Evolutionary conservation across 2,329 filamentous ascomycete species (phyloP).

Genomic region (Graphiopsis chlorocephala): DNA sequence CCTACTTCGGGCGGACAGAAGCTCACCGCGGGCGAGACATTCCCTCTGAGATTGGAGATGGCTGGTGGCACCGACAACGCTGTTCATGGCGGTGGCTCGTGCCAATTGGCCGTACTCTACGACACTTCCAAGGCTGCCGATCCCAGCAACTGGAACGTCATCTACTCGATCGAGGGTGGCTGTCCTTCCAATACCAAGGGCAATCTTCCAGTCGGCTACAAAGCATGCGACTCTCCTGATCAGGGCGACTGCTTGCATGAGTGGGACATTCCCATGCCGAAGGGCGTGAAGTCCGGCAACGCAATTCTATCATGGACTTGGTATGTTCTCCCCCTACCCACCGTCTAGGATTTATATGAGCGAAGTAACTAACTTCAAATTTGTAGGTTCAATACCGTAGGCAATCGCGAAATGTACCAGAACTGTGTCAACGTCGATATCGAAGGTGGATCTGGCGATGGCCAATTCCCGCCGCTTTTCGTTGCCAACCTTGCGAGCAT

Average conservation of each 20-base stretch:
- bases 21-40: constrained; percentile 62
- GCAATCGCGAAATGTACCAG: constrained; percentile 97
- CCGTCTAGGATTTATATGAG: too few relatives aligned
- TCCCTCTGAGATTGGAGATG: constrained; percentile 59
- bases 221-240: constrained; percentile 18
- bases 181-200: constrained; percentile 65
- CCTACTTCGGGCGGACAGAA: constrained; percentile 47
- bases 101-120: constrained; percentile 82
- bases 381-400: constrained; percentile 87
- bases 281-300: constrained; percentile 68
- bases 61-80: constrained; percentile 58
- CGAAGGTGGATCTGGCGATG: constrained; percentile 51
- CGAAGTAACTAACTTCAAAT: too few relatives aligned
- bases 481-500: constrained; percentile 62
- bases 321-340: too few relatives aligned
- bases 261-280: constrained; percentile 71
- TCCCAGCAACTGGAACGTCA: constrained; percentile 76
- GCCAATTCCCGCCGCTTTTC: constrained; percentile 68
- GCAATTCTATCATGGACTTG: constrained; percentile 89
- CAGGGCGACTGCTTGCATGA: constrained; percentile 41
- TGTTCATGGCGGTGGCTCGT: constrained; percentile 86
- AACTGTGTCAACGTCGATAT: constrained; percentile 80
- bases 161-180: constrained; percentile 82
- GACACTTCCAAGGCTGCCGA: constrained; percentile 55
- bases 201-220: constrained; percentile 51